These are phyloP conservation scores for Metschnikowia henanensis DNA, from an alignment of 805 yeast species.

Conservation along the genomic window DNA sequence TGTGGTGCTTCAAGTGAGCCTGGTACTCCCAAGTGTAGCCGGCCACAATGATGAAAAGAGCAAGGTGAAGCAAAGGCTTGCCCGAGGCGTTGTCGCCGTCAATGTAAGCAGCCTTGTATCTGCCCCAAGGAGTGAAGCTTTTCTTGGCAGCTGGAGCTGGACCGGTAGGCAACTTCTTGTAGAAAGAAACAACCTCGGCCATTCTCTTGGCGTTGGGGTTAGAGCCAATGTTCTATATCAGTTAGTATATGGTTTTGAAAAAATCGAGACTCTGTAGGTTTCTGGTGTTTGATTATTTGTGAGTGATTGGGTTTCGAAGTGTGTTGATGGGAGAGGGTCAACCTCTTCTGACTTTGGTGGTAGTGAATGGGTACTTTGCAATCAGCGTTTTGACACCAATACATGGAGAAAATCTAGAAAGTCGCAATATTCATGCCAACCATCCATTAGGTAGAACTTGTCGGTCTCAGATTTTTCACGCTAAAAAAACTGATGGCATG, in stretches of 20 bases:
- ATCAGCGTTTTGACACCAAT: no score
- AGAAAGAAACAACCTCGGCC: slow-evolving; percentile 92
- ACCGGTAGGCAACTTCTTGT: slow-evolving; percentile 95
- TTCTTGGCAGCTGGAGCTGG: slow-evolving; percentile 75
- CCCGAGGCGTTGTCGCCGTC: slow-evolving; percentile 84
- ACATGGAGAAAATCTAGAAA: no score
- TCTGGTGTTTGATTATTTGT: no score
- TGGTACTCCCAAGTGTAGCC: slow-evolving; percentile 94
- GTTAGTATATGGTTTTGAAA: slow-evolving; percentile 29
- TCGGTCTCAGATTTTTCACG: no score
- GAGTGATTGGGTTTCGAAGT: no score
- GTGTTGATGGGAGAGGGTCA: no score
- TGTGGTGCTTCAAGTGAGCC: slow-evolving; percentile 66
- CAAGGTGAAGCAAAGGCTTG: slow-evolving; percentile 78
- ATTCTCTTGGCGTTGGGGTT: slow-evolving; percentile 97
- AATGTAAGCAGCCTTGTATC: slow-evolving; percentile 84
- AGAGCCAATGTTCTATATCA: slow-evolving; percentile 75
- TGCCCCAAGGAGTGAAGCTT: slow-evolving; percentile 61
- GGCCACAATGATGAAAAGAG: slow-evolving; percentile 61
- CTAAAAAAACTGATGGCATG: no score
- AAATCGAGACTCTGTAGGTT: no score
- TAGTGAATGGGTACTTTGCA: no score
- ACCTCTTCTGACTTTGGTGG: no score
- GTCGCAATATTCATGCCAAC: no score
- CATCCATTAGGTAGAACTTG: no score